Percentiles rank a stretch among this genome's conserved stretches.
Conservation (phyloP, 371 early-diverging fungal species). For the Syncephalastrum racemosum region DNA sequence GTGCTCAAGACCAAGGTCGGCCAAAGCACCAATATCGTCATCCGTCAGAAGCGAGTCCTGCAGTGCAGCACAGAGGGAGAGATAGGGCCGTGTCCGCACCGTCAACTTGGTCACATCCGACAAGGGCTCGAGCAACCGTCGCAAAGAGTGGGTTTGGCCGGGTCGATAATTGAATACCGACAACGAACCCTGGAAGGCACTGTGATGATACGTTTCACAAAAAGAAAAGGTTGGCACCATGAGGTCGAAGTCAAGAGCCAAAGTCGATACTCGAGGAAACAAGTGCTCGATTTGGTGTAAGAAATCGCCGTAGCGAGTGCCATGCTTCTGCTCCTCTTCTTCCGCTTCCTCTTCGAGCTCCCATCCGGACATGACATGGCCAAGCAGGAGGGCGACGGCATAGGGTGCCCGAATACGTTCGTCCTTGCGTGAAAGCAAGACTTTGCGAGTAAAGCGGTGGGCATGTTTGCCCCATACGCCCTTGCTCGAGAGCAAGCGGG, state of each 20-base stretch:
- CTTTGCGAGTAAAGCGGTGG: constrained; percentile 15
- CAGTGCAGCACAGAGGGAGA: constrained; percentile 27
- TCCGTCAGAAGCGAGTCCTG: constrained; percentile 27
- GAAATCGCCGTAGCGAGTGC: too few relatives aligned
- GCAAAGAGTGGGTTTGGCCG: constrained; percentile 12
- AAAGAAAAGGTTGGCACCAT: not conserved
- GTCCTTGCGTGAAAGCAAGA: constrained; percentile 9
- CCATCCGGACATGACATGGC: constrained; percentile 10
- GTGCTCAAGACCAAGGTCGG: constrained; percentile 7
- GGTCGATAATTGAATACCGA: constrained; percentile 21
- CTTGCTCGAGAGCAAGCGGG: constrained; percentile 10
- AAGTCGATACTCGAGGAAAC: constrained; percentile 18
- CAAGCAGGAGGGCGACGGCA: constrained; percentile 17
- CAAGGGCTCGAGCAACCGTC: constrained; percentile 19
- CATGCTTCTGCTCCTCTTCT: not conserved
- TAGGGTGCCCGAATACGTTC: constrained; percentile 6
- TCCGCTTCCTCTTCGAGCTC: constrained; percentile 10
- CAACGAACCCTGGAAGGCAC: constrained; percentile 17
- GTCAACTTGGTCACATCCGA: constrained; percentile 14
- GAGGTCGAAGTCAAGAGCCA: constrained; percentile 8
- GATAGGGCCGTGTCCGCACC: constrained; percentile 17
- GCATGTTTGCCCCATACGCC: constrained; percentile 20
- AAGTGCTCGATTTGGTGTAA: constrained; percentile 12
- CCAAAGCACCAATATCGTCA: constrained; percentile 18
- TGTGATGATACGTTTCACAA: not conserved